These are phyloP conservation scores for Candida alai DNA, from an alignment of 805 yeast species.

Conservation along the genomic window DNA sequence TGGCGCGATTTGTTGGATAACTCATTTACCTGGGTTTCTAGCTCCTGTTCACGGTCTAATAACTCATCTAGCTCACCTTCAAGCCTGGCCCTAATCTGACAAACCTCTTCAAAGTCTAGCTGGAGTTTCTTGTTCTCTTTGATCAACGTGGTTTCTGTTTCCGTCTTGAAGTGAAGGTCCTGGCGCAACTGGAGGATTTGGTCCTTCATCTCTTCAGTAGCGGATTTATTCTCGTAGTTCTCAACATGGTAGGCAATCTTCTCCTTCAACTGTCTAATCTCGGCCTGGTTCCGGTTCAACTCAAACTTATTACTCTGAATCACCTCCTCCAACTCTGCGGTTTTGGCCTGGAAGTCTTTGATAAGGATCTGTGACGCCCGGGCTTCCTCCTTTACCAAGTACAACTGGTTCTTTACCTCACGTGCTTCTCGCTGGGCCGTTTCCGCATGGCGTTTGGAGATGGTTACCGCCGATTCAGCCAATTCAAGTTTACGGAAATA, in stretches of 20 bases:
- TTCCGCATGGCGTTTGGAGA: slow-evolving; percentile 60
- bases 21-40: slow-evolving; percentile 27
- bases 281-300: slow-evolving; percentile 45
- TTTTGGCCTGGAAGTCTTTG: slow-evolving; percentile 48
- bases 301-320: slow-evolving; percentile 57
- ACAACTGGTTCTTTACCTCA: slow-evolving; percentile 40
- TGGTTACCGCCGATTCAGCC: slow-evolving; percentile 69
- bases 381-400: slow-evolving; percentile 48
- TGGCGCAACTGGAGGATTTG: slow-evolving; percentile 54
- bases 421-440: slow-evolving; percentile 47
- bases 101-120: slow-evolving; percentile 52
- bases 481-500: slow-evolving; percentile 69
- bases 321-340: slow-evolving; percentile 50
- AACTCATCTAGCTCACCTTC: slow-evolving; percentile 32
- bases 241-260: slow-evolving; percentile 52
- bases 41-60: slow-evolving; percentile 38
- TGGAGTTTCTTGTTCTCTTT: slow-evolving; percentile 60
- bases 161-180: slow-evolving; percentile 51
- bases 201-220: slow-evolving; percentile 42
- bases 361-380: slow-evolving; percentile 50
- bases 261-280: slow-evolving; percentile 50
- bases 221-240: slow-evolving; percentile 37
- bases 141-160: slow-evolving; percentile 62
- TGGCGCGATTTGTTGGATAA: slow-evolving; percentile 24
- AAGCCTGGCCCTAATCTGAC: slow-evolving; percentile 20